Conservation (phyloP, 2,329 filamentous ascomycete genomes). For the Hortaea werneckii region DNA sequence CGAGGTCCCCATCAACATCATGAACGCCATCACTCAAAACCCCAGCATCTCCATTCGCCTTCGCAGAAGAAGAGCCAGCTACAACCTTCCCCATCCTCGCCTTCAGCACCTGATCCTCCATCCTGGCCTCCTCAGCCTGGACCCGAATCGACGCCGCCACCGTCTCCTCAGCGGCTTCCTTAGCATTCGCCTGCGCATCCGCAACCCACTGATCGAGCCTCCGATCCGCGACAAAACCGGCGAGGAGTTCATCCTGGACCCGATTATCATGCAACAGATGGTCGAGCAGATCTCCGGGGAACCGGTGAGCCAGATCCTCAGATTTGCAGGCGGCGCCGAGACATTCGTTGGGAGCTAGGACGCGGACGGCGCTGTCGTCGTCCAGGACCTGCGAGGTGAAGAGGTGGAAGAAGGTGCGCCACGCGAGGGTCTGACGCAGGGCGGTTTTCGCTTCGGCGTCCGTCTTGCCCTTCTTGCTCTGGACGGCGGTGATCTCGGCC, state of each 20-base stretch:
- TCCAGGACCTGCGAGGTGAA: constrained; percentile 9
- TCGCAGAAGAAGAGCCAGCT: background rate
- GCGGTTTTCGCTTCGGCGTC: constrained; percentile 57
- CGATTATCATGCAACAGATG: constrained; percentile 63
- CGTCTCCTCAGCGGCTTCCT: constrained; percentile 27
- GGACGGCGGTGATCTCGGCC: constrained; percentile 66
- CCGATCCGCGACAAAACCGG: constrained; percentile 54
- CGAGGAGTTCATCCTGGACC: constrained; percentile 58
- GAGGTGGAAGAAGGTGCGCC: constrained; percentile 38
- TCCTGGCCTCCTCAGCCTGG: constrained; percentile 11
- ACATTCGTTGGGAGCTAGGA: constrained; percentile 19
- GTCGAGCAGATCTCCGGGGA: constrained; percentile 49
- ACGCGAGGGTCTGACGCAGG: constrained; percentile 32
- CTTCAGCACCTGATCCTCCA: constrained; percentile 1
- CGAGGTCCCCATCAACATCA: background rate
- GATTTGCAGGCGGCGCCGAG: constrained; percentile 49
- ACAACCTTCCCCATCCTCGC: background rate
- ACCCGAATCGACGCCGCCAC: constrained; percentile 20
- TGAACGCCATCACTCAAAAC: background rate
- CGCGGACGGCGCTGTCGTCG: constrained; percentile 10
- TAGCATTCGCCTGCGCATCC: constrained; percentile 30
- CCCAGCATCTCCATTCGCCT: background rate
- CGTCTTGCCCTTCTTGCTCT: constrained; percentile 46
- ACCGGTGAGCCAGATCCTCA: constrained; percentile 47
- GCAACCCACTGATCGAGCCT: constrained; percentile 61